These are phyloP conservation scores for Hirsutella rhossiliensis DNA, from an alignment of 2,329 filamentous ascomycete genomes.

Conservation along the genomic window DNA sequence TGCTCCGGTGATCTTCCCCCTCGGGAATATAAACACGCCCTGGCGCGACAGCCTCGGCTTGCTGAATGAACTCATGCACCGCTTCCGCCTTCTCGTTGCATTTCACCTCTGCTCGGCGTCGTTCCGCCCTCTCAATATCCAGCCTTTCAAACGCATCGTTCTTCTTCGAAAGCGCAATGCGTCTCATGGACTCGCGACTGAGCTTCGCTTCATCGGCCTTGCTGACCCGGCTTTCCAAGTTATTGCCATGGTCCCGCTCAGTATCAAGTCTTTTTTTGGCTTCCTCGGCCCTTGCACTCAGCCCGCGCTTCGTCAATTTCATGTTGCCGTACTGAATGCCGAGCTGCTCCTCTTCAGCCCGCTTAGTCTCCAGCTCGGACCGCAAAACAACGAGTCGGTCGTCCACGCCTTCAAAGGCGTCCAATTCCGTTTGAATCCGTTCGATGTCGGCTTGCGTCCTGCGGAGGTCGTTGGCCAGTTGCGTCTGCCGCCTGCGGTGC, in stretches of 20 bases:
- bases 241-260: conserved; percentile 20
- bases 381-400: conserved; percentile 49
- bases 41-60: conserved; percentile 41
- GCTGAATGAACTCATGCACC: conserved; percentile 40
- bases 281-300: conserved; percentile 30
- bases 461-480: conserved; percentile 43
- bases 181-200: conserved; percentile 34
- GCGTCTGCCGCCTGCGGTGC: conserved; percentile 19
- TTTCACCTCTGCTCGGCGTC: conserved; percentile 31
- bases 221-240: conserved; percentile 33
- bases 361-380: conserved; percentile 41
- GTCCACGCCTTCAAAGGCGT: conserved; percentile 56
- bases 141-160: conserved; percentile 44
- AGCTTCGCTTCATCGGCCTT: conserved; percentile 45
- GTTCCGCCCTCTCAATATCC: conserved; percentile 34
- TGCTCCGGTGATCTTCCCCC: conserved; percentile 47
- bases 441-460: conserved; percentile 47
- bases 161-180: conserved; percentile 45
- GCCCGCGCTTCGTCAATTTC: conserved; percentile 32
- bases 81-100: conserved; percentile 31
- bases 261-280: conserved; percentile 23
- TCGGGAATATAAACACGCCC: conserved; percentile 50
- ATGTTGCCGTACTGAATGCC: conserved; percentile 44
- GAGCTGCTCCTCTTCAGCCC: conserved; percentile 33
- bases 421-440: conserved; percentile 42